A percentile compares a stretch with the other conserved stretches of the same genome.
phyloP scores from a whole-genome alignment of 495 filamentous ascomycete genomes.

The Aspergillus nidulans region DNA sequence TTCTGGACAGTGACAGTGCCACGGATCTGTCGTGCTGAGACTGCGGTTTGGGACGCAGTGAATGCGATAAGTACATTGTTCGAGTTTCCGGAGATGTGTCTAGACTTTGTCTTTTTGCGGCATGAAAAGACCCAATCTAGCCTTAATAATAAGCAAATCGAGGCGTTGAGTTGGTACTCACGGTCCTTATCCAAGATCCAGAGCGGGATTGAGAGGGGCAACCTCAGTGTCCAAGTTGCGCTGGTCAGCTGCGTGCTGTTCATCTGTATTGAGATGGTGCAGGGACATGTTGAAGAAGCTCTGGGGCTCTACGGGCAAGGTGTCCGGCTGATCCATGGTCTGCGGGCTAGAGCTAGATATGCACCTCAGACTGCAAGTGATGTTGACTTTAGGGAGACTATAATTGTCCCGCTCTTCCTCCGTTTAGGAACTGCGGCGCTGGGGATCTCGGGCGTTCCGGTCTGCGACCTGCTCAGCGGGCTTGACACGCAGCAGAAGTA shows the following conservation, averaged over 20 bases:
- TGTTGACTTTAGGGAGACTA: slow-evolving; percentile 23
- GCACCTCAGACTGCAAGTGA: slow-evolving; percentile 15
- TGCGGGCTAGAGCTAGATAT: slow-evolving; percentile 23
- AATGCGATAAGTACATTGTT: slow-evolving; percentile 52
- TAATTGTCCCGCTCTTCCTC: slow-evolving; percentile 36
- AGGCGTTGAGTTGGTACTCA: slow-evolving; percentile 37
- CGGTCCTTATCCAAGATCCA: slow-evolving; percentile 47
- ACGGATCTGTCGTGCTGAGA: slow-evolving; percentile 52
- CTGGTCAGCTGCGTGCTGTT: slow-evolving; percentile 55
- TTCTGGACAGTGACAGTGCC: slow-evolving; percentile 56
- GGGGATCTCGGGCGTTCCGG: slow-evolving; percentile 14
- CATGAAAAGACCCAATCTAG: slow-evolving; percentile 5
- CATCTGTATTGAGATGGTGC: slow-evolving; percentile 54
- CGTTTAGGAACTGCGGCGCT: slow-evolving; percentile 22
- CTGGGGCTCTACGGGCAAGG: slow-evolving; percentile 35
- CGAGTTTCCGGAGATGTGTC: slow-evolving; percentile 23
- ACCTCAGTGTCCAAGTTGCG: slow-evolving; percentile 28
- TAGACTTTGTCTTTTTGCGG: slow-evolving; percentile 17
- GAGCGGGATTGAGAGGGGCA: slow-evolving; percentile 37
- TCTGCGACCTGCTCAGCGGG: slow-evolving; percentile 12
- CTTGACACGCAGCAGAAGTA: neutral
- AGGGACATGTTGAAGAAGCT: slow-evolving; percentile 31
- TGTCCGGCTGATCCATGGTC: slow-evolving; percentile 26
- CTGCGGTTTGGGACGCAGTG: slow-evolving; percentile 57
- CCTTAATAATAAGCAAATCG: slow-evolving; percentile 21